phyloP scores from a whole-genome alignment of 2,329 filamentous ascomycete species.

The Amesomyces nigricolor region DNA sequence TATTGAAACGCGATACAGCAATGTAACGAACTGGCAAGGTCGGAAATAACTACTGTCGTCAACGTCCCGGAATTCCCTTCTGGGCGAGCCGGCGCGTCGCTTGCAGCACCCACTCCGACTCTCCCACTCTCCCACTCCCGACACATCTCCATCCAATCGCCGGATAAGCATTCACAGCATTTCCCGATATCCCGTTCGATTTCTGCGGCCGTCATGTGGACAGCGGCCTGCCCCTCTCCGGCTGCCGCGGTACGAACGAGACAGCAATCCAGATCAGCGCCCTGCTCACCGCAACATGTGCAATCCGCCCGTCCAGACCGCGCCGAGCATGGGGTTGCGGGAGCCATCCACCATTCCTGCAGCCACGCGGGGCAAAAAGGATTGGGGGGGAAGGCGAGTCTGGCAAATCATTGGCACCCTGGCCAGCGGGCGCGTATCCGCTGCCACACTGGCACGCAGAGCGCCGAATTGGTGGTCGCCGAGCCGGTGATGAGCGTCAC shows the following conservation, averaged over 20 bases:
- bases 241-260: conserved; percentile 3
- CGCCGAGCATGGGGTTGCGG: background rate
- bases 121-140: no score
- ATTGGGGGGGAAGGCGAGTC: no score
- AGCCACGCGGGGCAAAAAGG: conserved; percentile 8
- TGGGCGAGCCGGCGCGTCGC: background rate
- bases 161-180: background rate
- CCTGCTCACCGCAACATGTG: conserved; percentile 14
- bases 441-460: no score
- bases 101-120: no score
- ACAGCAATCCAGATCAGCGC: background rate
- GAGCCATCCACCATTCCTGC: conserved; percentile 1
- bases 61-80: conserved; percentile 1
- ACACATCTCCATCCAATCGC: background rate
- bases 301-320: conserved; percentile 2
- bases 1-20: no score
- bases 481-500: no score
- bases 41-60: background rate
- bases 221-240: background rate
- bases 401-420: no score
- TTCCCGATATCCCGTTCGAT: background rate
- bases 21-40: no score
- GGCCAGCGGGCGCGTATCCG: no score
- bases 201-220: background rate
- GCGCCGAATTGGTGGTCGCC: no score